Conservation (phyloP, 2,329 filamentous ascomycete species). For the Chrysoporthe deuterocubensis region DNA sequence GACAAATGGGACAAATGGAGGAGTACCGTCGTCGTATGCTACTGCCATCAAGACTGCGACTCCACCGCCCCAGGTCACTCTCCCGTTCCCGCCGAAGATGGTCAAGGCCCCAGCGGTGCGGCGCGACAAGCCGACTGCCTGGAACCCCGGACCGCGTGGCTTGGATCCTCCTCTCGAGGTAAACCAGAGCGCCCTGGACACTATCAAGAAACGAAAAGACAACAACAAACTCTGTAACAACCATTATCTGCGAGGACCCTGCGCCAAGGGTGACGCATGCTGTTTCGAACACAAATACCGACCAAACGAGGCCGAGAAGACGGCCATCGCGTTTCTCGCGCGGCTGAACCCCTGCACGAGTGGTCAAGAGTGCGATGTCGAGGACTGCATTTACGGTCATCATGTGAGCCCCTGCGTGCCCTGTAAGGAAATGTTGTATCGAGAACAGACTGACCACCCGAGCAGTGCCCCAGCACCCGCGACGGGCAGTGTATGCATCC, state of each 20-base stretch:
- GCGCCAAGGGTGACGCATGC: conserved; percentile 58
- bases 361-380: conserved; percentile 61
- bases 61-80: conserved; percentile 48
- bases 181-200: conserved; percentile 52
- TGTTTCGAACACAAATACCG: conserved; percentile 61
- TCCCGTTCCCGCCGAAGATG: conserved; percentile 42
- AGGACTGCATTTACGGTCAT: conserved; percentile 67
- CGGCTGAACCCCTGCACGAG: conserved; percentile 61
- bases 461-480: conserved; percentile 57
- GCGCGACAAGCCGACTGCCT: conserved; percentile 41
- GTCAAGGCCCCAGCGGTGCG: conserved; percentile 30
- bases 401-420: conserved; percentile 50
- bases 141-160: conserved; percentile 59
- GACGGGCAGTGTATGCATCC: conserved; percentile 57
- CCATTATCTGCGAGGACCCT: conserved; percentile 62
- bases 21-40: conserved; percentile 43
- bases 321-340: conserved; percentile 59
- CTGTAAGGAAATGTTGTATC: not conserved
- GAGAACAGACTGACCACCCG: not conserved
- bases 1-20: conserved; percentile 1
- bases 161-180: conserved; percentile 56
- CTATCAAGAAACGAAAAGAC: conserved; percentile 59
- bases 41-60: conserved; percentile 46
- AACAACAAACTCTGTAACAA: conserved; percentile 65
- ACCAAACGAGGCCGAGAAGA: conserved; percentile 57